Evolutionary conservation across 2,329 filamentous ascomycete genomes (phyloP), one percentile per base, ranked within the genome.

Genomic region (Penicillium sp.): DNA sequence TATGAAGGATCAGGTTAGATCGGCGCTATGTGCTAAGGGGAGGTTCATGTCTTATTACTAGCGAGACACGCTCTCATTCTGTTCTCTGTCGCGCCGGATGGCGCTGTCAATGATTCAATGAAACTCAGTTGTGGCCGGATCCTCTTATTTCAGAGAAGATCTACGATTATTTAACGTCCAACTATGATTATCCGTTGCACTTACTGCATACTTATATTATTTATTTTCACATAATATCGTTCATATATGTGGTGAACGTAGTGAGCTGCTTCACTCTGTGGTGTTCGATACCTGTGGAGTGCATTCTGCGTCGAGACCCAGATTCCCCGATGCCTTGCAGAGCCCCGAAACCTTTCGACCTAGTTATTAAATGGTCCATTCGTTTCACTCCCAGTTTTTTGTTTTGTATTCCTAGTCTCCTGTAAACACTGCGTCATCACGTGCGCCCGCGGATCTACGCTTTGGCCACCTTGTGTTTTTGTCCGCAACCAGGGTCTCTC

Each of bases 391-490:
- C 39, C 9, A 3, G 8, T 2, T 4, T 26, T 42, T 37, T 52
- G 31, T 48, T n/a, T 24, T 48, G 7, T 52, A 27, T 26, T 13
- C 19, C 35, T 42, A 22, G 4, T 13, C 19, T 22, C 10, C 39
- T 58, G 31, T 53, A 52, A 55, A 58, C 44, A 57, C 24, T 33
- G 21, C 49, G 33, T 45, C 50, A 64, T 66, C 64, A 66, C 64
- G 64, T 66, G 64, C 53, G 31, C 42, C 44, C 48, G 49, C 55
- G 42, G 42, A 54, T 49, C 51, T 47, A 60, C 56, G 64, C 63
- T 61, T 63, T 64, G 64, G 60, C 64, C 64, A 66, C 64, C 56
- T 63, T 49, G 39, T 56, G 59, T 60, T 64, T 65, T 64, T 65
- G 57, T 52, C 54, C 56, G 57, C 61, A 61, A 63, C 42, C 61